Evolutionary conservation across 2,329 filamentous ascomycete genomes (phyloP), one percentile per base, ranked within the genome.

Genomic region (Fusarium nisikadoi): DNA sequence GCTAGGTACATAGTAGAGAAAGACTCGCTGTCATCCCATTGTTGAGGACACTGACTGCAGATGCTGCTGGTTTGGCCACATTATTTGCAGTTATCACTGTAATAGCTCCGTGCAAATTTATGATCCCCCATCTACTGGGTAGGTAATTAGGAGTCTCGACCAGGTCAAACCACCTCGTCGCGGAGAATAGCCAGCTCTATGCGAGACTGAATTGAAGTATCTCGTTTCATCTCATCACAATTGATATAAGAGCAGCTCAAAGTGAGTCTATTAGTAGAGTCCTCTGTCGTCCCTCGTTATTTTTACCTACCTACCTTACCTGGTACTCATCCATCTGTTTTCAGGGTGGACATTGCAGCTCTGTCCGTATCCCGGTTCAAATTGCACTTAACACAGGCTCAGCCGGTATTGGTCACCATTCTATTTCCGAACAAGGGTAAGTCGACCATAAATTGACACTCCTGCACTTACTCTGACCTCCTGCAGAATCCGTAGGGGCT

Each of bases 301-400:
- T 23, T 43, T 41, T 56, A 12, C 27, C 27, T 29, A 29, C 27
- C 27, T 31, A 25, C 5, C 23, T 25, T 25, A 25, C 23, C 23
- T 25, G 23, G 23, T 25, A 3, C 23, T 25, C 23, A 25, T 25
- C 23, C 52, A 16, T 39, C 27, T 43, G 46, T 36, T 60, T 31
- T 33, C 17, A 42, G 17, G 46, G 38, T 39, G 27, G 41, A 47
- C 23, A 36, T 62, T 46, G 31, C 6, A 45, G n/a, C 20, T 53
- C 50, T 58, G n/a, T 35, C 29, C 12, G 6, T 14, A 29, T 41
- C 36, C 42, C 27, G 33, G 49, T 29, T 49, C 56, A 63, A 50
- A 47, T 62, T 71, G 68, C 58, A 64, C 69, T 68, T 59, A 47
- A 50, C 35, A 71, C 58, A 45, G 20, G 49, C 31, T 25, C 35